Evolutionary conservation across 73 alveolate genomes (phyloP).

Genomic region (Paramecium caudatum): DNA sequence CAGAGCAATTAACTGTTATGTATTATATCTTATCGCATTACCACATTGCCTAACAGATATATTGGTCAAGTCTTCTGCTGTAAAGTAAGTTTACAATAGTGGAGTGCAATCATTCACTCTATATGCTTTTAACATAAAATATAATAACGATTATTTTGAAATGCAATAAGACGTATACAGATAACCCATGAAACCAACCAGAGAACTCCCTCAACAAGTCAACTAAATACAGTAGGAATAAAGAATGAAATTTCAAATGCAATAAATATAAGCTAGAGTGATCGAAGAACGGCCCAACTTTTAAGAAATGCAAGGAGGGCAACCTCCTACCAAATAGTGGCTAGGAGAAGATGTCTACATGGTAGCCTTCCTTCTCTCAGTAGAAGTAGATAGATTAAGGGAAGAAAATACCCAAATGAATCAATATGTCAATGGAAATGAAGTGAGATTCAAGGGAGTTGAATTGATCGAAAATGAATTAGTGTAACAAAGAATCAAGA

Average conservation of each 20-base stretch:
- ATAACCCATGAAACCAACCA: background rate
- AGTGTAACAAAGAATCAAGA: background rate
- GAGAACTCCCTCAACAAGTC: background rate
- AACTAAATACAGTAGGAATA: background rate
- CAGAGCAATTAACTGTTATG: background rate
- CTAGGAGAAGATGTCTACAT: constrained; percentile 57
- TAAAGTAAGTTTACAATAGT: too few species aligned
- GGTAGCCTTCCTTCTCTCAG: constrained; percentile 43
- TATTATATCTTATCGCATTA: background rate
- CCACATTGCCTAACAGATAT: background rate
- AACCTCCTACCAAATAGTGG: constrained; percentile 56
- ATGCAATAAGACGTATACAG: too few species aligned
- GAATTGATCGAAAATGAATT: constrained; percentile 50
- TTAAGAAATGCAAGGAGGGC: constrained; percentile 49
- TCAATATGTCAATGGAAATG: background rate
- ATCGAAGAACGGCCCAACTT: constrained; percentile 34
- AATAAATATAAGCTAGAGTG: background rate
- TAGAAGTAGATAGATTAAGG: constrained; percentile 44
- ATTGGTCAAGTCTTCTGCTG: background rate
- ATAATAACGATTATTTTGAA: too few species aligned
- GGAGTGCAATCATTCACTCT: too few species aligned
- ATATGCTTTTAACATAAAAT: too few species aligned
- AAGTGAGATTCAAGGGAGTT: background rate
- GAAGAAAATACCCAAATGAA: constrained; percentile 4
- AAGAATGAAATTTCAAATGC: constrained; percentile 15